phyloP scores from a whole-genome alignment of 2,329 filamentous ascomycete genomes.

The Phoma herbarum region DNA sequence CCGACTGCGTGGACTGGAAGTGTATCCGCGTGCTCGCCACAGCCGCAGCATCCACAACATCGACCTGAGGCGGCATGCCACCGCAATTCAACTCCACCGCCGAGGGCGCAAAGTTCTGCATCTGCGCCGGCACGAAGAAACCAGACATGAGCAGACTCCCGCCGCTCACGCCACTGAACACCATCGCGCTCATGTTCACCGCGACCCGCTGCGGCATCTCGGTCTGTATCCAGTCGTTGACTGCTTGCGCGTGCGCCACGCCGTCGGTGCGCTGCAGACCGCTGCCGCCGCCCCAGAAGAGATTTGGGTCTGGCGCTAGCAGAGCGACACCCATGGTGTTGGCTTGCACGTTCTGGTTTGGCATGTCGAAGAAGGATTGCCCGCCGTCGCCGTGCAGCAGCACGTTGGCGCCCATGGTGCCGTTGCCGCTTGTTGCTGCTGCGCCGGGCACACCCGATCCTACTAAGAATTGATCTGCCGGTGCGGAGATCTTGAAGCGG shows the following conservation, averaged over 20 bases:
- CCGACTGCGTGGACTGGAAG: conserved; percentile 64
- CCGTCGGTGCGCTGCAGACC: conserved; percentile 63
- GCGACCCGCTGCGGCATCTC: conserved; percentile 63
- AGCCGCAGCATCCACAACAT: conserved; percentile 55
- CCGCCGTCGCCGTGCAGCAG: conserved; percentile 69
- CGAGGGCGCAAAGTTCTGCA: conserved; percentile 59
- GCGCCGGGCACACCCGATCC: conserved; percentile 61
- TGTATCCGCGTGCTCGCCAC: conserved; percentile 61
- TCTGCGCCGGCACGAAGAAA: conserved; percentile 67
- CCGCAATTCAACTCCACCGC: conserved; percentile 67
- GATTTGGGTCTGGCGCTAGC: conserved; percentile 62
- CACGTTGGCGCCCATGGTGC: conserved; percentile 60
- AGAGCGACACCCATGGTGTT: conserved; percentile 63
- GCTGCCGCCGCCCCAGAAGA: conserved; percentile 66
- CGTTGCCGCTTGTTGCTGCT: conserved; percentile 44
- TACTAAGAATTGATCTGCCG: conserved; percentile 63
- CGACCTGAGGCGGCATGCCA: conserved; percentile 62
- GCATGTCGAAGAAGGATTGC: conserved; percentile 67
- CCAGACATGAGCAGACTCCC: conserved; percentile 63
- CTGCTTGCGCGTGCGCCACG: conserved; percentile 64
- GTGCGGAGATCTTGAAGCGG: conserved; percentile 65
- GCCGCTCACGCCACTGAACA: conserved; percentile 67
- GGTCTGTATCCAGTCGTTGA: conserved; percentile 61
- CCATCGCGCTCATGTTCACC: conserved; percentile 62
- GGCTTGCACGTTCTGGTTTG: conserved; percentile 62